A percentile compares a stretch with the other conserved stretches of the same genome.
phyloP scores from a whole-genome alignment of 2,329 filamentous ascomycete species.

The Xylaria sp. region DNA sequence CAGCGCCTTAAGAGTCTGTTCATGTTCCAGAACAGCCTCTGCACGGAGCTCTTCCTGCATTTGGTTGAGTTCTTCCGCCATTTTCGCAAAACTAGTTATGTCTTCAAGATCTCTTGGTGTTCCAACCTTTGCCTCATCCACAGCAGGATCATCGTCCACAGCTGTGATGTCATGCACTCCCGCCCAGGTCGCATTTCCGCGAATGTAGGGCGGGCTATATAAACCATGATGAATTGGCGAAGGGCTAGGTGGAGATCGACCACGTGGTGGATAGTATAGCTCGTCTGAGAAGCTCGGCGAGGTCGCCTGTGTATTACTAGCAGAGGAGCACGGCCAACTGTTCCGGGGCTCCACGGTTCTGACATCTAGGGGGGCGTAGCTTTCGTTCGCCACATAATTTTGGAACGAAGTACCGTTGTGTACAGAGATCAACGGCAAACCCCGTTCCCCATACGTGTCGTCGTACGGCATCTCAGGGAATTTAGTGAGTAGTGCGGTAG shows the following conservation, averaged over 20 bases:
- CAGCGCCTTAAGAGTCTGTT: slow-evolving; percentile 37
- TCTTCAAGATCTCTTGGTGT: slow-evolving; percentile 37
- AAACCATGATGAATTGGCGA: slow-evolving; percentile 57
- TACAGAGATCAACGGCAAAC: slow-evolving; percentile 52
- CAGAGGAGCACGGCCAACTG: slow-evolving; percentile 57
- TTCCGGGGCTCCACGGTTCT: slow-evolving; percentile 55
- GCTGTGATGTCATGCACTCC: slow-evolving; percentile 34
- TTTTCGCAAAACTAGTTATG: slow-evolving; percentile 32
- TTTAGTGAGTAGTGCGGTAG: slow-evolving; percentile 73
- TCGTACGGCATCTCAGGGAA: slow-evolving; percentile 65
- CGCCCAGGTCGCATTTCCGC: slow-evolving; percentile 40
- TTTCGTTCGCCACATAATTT: slow-evolving; percentile 53
- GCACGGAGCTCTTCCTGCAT: slow-evolving; percentile 37
- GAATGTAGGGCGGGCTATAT: slow-evolving; percentile 46
- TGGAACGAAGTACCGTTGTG: slow-evolving; percentile 55
- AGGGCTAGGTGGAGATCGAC: slow-evolving; percentile 65
- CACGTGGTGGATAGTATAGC: slow-evolving; percentile 57
- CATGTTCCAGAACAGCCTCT: slow-evolving; percentile 35
- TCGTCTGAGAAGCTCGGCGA: slow-evolving; percentile 53
- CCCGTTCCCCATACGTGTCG: slow-evolving; percentile 41
- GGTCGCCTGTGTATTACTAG: slow-evolving; percentile 50
- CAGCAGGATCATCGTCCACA: slow-evolving; percentile 34
- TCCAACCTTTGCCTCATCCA: slow-evolving; percentile 38
- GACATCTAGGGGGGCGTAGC: slow-evolving; percentile 51
- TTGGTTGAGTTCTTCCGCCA: slow-evolving; percentile 41